A percentile compares a stretch with the other conserved stretches of the same genome.
Conservation (phyloP, 2,329 filamentous ascomycete species). For the Monosporascus sp. region DNA sequence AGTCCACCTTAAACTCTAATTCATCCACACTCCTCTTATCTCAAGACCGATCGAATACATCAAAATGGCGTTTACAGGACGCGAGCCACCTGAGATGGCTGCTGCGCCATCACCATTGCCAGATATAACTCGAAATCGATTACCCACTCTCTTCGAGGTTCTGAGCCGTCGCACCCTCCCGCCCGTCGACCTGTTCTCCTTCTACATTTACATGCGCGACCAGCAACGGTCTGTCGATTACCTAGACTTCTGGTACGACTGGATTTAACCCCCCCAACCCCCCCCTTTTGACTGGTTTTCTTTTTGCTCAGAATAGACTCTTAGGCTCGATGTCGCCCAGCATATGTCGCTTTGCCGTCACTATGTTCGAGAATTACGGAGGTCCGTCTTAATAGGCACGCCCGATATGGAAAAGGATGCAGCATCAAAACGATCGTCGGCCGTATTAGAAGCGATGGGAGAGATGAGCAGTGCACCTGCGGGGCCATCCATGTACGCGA, state of each 20-base stretch:
- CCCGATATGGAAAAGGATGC: constrained; percentile 78
- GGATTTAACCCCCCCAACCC: too few relatives aligned
- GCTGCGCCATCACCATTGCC: constrained; percentile 49
- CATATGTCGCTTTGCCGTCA: constrained; percentile 97
- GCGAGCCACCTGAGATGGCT: constrained; percentile 16
- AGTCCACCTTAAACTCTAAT: not conserved
- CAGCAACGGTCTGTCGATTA: constrained; percentile 98
- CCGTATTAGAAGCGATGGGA: constrained; percentile 66
- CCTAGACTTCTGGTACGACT: constrained; percentile 83
- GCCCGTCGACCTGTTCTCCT: constrained; percentile 94
- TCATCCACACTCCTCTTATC: not conserved
- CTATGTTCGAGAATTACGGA: constrained; percentile 90
- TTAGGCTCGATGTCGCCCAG: constrained; percentile 96
- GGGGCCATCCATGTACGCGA: constrained; percentile 57
- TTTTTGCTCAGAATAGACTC: constrained; percentile 14
- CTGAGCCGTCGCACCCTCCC: constrained; percentile 89
- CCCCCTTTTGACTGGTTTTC: constrained; percentile 4
- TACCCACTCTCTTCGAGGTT: constrained; percentile 94
- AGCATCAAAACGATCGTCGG: constrained; percentile 80
- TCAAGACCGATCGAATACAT: constrained; percentile 3
- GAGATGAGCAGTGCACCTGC: constrained; percentile 58
- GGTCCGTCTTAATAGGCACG: constrained; percentile 88
- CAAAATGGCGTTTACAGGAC: constrained; percentile 32
- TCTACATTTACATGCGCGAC: constrained; percentile 99
- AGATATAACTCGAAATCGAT: constrained; percentile 67